Conservation (phyloP, 108 stramenopile genomes). For the Discostella pseudostelligera region DNA sequence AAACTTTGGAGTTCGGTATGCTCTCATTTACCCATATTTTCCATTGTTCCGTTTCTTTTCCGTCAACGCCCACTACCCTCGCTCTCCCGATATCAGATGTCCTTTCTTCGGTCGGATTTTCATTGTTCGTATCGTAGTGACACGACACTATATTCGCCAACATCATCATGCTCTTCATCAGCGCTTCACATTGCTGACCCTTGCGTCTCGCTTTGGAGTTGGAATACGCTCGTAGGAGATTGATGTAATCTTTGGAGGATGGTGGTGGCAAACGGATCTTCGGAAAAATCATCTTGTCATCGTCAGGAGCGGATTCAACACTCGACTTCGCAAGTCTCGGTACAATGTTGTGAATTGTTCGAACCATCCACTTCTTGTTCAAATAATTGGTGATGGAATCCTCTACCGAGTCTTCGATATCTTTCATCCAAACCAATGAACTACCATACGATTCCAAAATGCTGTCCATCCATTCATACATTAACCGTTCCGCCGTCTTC, state of each 20-base stretch:
- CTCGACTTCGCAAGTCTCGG: neutral
- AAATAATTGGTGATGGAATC: neutral
- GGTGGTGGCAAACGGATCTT: slow-evolving; percentile 38
- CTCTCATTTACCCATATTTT: slow-evolving; percentile 23
- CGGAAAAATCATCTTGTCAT: neutral
- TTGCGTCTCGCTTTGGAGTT: slow-evolving; percentile 44
- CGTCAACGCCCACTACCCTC: slow-evolving; percentile 1
- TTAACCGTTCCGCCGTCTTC: slow-evolving; percentile 21
- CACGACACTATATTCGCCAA: slow-evolving; percentile 25
- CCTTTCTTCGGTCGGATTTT: neutral
- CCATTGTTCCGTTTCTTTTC: slow-evolving; percentile 11
- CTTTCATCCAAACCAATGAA: slow-evolving; percentile 9
- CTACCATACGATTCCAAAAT: slow-evolving; percentile 13
- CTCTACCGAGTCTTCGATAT: neutral
- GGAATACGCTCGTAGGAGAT: slow-evolving; percentile 41
- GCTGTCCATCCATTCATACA: slow-evolving; percentile 44
- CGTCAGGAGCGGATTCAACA: neutral
- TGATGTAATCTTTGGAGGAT: slow-evolving; percentile 36
- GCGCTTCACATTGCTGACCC: slow-evolving; percentile 42
- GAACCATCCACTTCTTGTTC: slow-evolving; percentile 29
- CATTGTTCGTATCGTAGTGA: slow-evolving; percentile 11
- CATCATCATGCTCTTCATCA: slow-evolving; percentile 36
- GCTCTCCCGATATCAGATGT: slow-evolving; percentile 22
- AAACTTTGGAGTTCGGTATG: slow-evolving; percentile 48
- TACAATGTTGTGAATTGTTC: slow-evolving; percentile 14